Base-by-base conservation (phyloP, 768 basidiomycete genomes). In the Imleria badia region DNA sequence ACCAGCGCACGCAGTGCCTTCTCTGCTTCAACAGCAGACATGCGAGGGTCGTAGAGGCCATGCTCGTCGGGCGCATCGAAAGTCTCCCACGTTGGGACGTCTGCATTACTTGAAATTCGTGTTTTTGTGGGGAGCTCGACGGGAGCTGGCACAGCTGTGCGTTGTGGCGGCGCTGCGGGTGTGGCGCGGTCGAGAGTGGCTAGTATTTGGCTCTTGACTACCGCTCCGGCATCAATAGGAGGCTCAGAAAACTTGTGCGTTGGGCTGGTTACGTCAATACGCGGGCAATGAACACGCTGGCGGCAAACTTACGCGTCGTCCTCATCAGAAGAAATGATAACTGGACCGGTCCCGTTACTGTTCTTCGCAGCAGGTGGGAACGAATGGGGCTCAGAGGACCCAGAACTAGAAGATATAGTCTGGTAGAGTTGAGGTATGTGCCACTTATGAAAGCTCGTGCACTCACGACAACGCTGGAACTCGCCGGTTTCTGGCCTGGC, bases 1-100 rank as follows among this genome's bases (percentile, higher is more conserved):
- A 95, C 83, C 17, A 94, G 75, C 38, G 92, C 90, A 22, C 85
- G 81, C 48, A 94, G 73, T 20, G 86, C 89, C 60, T 84, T 85
- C 62, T 94, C 90, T 0, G 91, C 85, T 20, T 94, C 89, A 0
- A 69, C 73, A 30, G 78, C 63, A 20, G 74, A 66, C 66, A 70
- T 77, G n/a, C 45, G 54, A 29, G 72, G 70, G 14, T 75, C 72
- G 17, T 69, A 51, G 15, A 66, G 45, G 17, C 39, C 22, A 17
- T 59, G 61, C 3, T 68, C 61, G 31, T 72, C 60, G 23, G 69
- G 67, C 12, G 43, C 55, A 42, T 68, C 67, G 34, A 73, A 71
- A 5, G 70, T 68, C 51, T 72, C 70, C 60, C 72, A 69, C 1
- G 58, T 66, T 12, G 59, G 55, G 7, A 38, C 44, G 6, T 43